Conservation (phyloP, 83 land plant genomes). For the Picea abies region DNA sequence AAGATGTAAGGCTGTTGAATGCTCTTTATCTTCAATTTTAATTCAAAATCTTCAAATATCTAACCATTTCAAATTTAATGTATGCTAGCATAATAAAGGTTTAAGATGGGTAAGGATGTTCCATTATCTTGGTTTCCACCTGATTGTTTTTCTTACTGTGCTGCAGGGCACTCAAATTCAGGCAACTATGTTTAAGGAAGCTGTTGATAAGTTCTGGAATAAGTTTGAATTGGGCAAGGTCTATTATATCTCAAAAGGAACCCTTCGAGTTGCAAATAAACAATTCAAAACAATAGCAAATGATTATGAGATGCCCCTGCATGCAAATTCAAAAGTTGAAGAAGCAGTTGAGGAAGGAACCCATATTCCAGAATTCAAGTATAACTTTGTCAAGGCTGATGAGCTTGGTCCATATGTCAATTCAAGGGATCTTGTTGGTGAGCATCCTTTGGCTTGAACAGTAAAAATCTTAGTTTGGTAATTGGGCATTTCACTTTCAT, state of each 20-base stretch:
- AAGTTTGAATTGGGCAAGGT: slow-evolving; percentile 92
- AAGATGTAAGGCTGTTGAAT: slow-evolving; percentile 67
- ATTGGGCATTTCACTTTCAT: neutral
- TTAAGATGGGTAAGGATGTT: slow-evolving; percentile 5
- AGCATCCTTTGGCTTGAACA: slow-evolving; percentile 15
- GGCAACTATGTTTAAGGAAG: slow-evolving; percentile 98
- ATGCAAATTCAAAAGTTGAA: slow-evolving; percentile 81
- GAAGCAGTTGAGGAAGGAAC: slow-evolving; percentile 67
- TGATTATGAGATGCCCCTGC: slow-evolving; percentile 96
- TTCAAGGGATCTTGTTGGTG: slow-evolving; percentile 86
- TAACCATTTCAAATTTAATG: neutral
- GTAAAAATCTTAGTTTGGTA: neutral
- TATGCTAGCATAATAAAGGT: neutral
- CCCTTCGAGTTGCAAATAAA: slow-evolving; percentile 83
- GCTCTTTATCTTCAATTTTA: neutral
- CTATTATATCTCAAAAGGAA: slow-evolving; percentile 90
- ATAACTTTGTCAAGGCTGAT: slow-evolving; percentile 77
- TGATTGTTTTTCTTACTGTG: neutral
- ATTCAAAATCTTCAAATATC: neutral
- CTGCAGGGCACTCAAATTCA: slow-evolving; percentile 96
- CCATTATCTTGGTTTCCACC: neutral
- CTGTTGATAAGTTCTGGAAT: slow-evolving; percentile 82
- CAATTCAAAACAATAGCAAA: slow-evolving; percentile 84
- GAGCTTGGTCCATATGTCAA: slow-evolving; percentile 84
- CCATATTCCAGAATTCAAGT: slow-evolving; percentile 69